Percentiles rank a stretch among this genome's conserved stretches.
phyloP scores from a whole-genome alignment of 164 flowering plant genomes.

The Warburgia ugandensis region DNA sequence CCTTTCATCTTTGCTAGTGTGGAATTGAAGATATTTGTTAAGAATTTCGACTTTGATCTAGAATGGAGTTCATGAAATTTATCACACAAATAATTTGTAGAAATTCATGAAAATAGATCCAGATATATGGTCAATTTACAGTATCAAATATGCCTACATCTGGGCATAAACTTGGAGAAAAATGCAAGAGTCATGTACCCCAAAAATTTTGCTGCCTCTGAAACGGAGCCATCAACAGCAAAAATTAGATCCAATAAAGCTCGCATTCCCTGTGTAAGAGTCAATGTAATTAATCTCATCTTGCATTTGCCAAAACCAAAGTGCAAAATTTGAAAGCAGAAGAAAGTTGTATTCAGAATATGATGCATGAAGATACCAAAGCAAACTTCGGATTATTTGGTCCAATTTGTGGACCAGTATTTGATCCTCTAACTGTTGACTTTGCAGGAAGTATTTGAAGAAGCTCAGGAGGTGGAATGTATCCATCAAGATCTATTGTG shows the following conservation, averaged over 20 bases:
- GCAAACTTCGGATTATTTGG: conserved; percentile 83
- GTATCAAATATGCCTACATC: not conserved
- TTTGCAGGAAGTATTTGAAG: conserved; percentile 84
- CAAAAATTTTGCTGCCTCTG: conserved; percentile 70
- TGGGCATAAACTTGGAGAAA: not conserved
- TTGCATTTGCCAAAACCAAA: not conserved
- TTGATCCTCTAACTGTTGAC: conserved; percentile 63
- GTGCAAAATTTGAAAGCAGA: not conserved
- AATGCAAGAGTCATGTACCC: conserved; percentile 37
- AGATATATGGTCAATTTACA: not conserved
- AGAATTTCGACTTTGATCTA: no score
- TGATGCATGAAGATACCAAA: conserved; percentile 33
- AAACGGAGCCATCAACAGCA: conserved; percentile 71
- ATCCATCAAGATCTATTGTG: conserved; percentile 53
- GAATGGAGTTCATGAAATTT: no score
- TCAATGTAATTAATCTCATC: not conserved
- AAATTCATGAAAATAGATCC: not conserved
- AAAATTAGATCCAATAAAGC: conserved; percentile 72
- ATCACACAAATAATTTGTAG: no score
- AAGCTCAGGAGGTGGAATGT: conserved; percentile 80
- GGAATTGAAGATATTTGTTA: not conserved
- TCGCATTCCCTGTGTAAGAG: conserved; percentile 67
- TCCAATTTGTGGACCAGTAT: conserved; percentile 78
- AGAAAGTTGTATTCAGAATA: not conserved
- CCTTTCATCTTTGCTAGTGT: not conserved